Percentiles rank a stretch among this genome's conserved stretches.
Evolutionary conservation across 768 basidiomycete species (phyloP).

Genomic region (Tephrocybe rancida): DNA sequence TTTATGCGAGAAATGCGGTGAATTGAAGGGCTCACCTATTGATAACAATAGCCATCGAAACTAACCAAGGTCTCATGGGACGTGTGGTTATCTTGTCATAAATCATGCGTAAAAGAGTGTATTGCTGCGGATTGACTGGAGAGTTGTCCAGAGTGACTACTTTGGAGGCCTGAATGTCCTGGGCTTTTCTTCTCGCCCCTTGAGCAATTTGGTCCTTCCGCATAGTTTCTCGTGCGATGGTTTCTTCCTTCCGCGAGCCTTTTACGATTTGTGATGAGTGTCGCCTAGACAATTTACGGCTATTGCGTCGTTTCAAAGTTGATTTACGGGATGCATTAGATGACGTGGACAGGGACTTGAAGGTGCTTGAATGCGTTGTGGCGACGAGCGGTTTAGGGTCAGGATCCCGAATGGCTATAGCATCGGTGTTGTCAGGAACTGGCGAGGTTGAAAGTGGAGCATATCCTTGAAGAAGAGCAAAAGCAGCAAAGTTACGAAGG

Average conservation of each 20-base stretch:
- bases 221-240: slow-evolving; percentile 20
- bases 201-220: slow-evolving; percentile 31
- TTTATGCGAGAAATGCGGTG: background rate
- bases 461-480: slow-evolving; percentile 28
- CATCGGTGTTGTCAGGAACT: too few species aligned
- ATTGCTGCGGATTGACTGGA: slow-evolving; percentile 58
- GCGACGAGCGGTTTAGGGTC: too few species aligned
- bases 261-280: background rate
- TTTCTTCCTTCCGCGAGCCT: slow-evolving; percentile 15
- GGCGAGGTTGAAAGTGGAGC: too few species aligned
- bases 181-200: slow-evolving; percentile 32
- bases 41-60: slow-evolving; percentile 58
- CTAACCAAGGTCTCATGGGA: slow-evolving; percentile 64
- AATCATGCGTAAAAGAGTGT: slow-evolving; percentile 61
- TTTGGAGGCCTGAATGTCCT: slow-evolving; percentile 38
- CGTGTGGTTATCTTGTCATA: slow-evolving; percentile 69
- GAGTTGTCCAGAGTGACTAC: slow-evolving; percentile 53
- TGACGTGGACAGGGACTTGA: too few species aligned
- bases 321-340: background rate
- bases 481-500: slow-evolving; percentile 39
- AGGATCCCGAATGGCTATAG: too few species aligned
- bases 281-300: background rate
- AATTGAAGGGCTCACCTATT: slow-evolving; percentile 39
- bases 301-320: background rate
- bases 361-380: too few species aligned